Conservation (phyloP, 2,329 filamentous ascomycete genomes). For the Emergomyces orientalis region DNA sequence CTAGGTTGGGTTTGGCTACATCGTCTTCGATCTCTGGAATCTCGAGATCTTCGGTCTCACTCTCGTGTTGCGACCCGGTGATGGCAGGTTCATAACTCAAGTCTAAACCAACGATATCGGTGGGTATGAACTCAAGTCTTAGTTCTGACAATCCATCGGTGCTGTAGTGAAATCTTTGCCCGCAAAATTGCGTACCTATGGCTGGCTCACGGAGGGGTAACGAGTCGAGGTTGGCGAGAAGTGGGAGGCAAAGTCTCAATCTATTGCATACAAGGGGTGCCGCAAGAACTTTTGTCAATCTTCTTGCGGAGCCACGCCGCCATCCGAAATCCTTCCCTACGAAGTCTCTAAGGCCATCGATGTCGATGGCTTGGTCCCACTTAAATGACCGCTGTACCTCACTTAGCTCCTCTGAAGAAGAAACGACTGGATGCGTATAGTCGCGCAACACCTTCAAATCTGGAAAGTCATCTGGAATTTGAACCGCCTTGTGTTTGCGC, state of each 20-base stretch:
- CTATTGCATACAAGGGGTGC: conserved; percentile 61
- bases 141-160: conserved; percentile 70
- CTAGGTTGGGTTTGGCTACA: conserved; percentile 25
- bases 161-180: conserved; percentile 57
- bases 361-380: conserved; percentile 58
- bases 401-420: conserved; percentile 48
- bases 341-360: conserved; percentile 61
- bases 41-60: conserved; percentile 19
- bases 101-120: conserved; percentile 67
- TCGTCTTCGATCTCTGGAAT: conserved; percentile 22
- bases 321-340: conserved; percentile 76
- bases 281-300: conserved; percentile 71
- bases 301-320: conserved; percentile 57
- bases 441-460: conserved; percentile 68
- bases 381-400: conserved; percentile 45
- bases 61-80: conserved; percentile 18
- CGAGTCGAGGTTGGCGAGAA: conserved; percentile 22
- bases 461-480: conserved; percentile 73
- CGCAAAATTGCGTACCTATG: conserved; percentile 52
- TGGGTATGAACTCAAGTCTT: conserved; percentile 67
- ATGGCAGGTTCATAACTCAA: conserved; percentile 51
- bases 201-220: conserved; percentile 28
- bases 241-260: conserved; percentile 33
- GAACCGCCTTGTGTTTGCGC: conserved; percentile 61
- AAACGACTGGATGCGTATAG: conserved; percentile 82